Evolutionary conservation across 2,329 filamentous ascomycete genomes (phyloP).

Genomic region (Leptographium radiaticola): DNA sequence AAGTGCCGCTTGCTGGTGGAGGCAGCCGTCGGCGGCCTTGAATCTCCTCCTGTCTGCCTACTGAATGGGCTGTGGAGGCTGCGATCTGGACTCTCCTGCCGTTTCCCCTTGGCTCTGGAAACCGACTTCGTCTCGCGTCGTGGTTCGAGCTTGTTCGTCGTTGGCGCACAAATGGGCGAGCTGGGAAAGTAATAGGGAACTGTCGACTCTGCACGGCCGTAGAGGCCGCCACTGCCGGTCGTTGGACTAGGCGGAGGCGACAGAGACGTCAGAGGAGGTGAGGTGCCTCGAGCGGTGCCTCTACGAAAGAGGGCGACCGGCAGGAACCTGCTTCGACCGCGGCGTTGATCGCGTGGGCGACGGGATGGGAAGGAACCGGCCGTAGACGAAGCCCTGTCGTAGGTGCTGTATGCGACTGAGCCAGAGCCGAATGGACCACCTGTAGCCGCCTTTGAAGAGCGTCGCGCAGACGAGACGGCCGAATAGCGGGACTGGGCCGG

Average conservation of each 20-base stretch:
- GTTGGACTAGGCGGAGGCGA: constrained; percentile 15
- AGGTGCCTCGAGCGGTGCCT: constrained; percentile 12
- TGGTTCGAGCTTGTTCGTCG: constrained; percentile 22
- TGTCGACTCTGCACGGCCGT: constrained; percentile 1
- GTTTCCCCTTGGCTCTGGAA: neutral
- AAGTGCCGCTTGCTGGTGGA: neutral
- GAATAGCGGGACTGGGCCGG: constrained; percentile 11
- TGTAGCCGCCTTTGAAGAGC: neutral
- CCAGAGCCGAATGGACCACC: neutral
- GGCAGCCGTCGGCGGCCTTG: neutral
- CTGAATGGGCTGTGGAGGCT: neutral
- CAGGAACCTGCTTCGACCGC: constrained; percentile 27
- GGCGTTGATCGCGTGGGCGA: neutral
- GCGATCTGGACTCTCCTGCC: neutral
- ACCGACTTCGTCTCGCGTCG: constrained; percentile 10
- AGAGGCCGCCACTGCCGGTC: constrained; percentile 2
- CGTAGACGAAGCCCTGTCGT: neutral
- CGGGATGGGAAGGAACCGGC: constrained; percentile 8
- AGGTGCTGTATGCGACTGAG: neutral
- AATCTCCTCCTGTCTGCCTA: neutral
- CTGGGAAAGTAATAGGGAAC: constrained; percentile 18
- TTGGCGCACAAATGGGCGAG: constrained; percentile 25
- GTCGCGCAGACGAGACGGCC: constrained; percentile 12
- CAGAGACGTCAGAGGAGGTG: constrained; percentile 18
- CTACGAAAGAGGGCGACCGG: constrained; percentile 19